Base-by-base conservation (phyloP, 495 filamentous ascomycete genomes). In the Aspergillus sclerotiicarbonarius region DNA sequence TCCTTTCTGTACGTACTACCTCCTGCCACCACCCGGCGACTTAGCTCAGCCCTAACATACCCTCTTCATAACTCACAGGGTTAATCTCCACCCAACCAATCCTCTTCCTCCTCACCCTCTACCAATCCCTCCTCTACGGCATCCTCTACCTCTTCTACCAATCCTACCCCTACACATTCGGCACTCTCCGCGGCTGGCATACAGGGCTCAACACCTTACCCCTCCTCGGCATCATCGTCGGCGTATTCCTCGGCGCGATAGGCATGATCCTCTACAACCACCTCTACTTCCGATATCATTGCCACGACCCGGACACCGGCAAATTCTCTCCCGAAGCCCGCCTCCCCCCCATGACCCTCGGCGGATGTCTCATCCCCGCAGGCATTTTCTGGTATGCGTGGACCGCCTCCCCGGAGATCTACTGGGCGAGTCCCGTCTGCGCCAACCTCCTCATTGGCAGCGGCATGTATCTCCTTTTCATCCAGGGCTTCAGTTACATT, bases 401-500 rank as follows among this genome's bases (percentile, higher is more conserved):
- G 80, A 81, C 79, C 13, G 58, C 67, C 15, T 54, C 53, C 31
- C 67, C 68, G 0, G 19, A 47, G n/a, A 68, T 67, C 30, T 54
- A 52, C 13, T 76, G 71, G 75, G 47, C 65, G 0, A 58, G 64
- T 6, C 67, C 62, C 13, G 64, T 74, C 39, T 47, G 35, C 30
- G 33, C 49, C 39, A 35, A 31, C 16, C 6, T 53, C n/a, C 16
- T 48, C 6, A 53, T 59, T 39, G 56, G 56, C 7, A 10, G 25
- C 35, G 56, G 56, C 50, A 53, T 59, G 49, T 53, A 59, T 18
- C 31, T 53, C 20, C 32, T 59, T 15, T 53, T 59, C 18, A 47
- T 59, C 29, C 56, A 59, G 29, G 31, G 56, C 6, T 48, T 90
- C 25, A 90, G 89, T 68, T 90, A 90, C 63, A 68, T 90, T 30